These are phyloP conservation scores for Cyberlindnera samutprakarnensis DNA, from an alignment of 805 yeast genomes.

Conservation along the genomic window DNA sequence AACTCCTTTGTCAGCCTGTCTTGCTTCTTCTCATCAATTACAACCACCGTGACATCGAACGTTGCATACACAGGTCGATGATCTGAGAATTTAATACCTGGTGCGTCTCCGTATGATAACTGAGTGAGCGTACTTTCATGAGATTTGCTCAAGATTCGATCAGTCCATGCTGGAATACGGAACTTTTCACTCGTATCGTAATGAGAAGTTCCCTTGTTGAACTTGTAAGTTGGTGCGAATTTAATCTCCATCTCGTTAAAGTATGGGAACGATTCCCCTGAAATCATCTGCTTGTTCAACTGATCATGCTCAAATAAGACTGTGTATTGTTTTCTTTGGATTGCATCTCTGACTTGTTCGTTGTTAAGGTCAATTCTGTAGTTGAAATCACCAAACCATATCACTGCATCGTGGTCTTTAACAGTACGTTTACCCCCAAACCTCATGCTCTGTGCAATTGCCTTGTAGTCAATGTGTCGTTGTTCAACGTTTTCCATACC, in stretches of 20 bases:
- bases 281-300: constrained; percentile 63
- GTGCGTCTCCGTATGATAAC: constrained; percentile 49
- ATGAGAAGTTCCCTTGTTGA: constrained; percentile 71
- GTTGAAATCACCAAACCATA: constrained; percentile 94
- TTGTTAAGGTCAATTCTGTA: constrained; percentile 70
- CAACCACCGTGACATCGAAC: constrained; percentile 54
- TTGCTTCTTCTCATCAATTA: constrained; percentile 53
- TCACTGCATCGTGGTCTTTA: constrained; percentile 71
- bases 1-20: constrained; percentile 44
- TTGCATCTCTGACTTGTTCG: constrained; percentile 56
- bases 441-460: constrained; percentile 61
- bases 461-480: constrained; percentile 79
- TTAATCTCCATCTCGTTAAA: constrained; percentile 74
- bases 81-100: constrained; percentile 63
- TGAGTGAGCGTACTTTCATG: constrained; percentile 43
- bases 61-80: constrained; percentile 84
- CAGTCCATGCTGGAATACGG: constrained; percentile 98
- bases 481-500: constrained; percentile 78
- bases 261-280: constrained; percentile 71
- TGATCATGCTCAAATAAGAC: constrained; percentile 70
- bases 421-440: constrained; percentile 47
- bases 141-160: constrained; percentile 68
- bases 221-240: constrained; percentile 91
- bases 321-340: constrained; percentile 39
- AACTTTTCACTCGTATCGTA: constrained; percentile 91